These are phyloP conservation scores for Neostapfia colusana DNA, from an alignment of 176 grass and related monocot genomes.

Conservation along the genomic window DNA sequence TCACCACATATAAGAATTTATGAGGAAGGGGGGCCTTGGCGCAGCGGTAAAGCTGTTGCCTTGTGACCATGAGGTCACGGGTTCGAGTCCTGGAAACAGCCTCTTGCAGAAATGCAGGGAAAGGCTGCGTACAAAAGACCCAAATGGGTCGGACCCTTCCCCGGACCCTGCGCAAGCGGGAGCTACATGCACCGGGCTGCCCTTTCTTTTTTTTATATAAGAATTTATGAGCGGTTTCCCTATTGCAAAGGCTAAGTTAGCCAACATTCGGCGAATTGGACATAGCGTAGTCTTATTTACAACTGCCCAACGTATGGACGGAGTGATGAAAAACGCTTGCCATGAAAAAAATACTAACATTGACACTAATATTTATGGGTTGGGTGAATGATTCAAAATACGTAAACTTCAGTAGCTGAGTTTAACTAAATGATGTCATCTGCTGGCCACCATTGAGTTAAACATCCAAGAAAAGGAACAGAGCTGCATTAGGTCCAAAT, in stretches of 20 bases:
- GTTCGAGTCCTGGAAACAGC: too few relatives aligned
- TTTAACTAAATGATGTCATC: background rate
- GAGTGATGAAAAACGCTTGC: background rate
- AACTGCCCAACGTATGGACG: background rate
- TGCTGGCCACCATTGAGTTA: background rate
- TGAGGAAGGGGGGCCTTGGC: too few relatives aligned
- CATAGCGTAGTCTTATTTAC: background rate
- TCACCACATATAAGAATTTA: slow-evolving; percentile 15
- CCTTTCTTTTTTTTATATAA: too few relatives aligned
- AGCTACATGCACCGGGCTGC: too few relatives aligned
- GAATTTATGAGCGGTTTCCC: background rate
- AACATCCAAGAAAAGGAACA: background rate
- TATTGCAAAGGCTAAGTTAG: background rate
- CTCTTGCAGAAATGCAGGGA: too few relatives aligned
- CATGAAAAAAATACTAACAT: too few relatives aligned
- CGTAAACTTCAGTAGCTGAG: background rate
- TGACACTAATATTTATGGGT: background rate
- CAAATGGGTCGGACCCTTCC: too few relatives aligned
- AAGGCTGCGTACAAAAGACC: too few relatives aligned
- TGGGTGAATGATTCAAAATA: background rate
- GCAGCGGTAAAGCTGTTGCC: too few relatives aligned
- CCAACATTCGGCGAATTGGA: background rate
- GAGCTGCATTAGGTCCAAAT: background rate
- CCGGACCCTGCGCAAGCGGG: too few relatives aligned
- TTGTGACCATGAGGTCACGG: too few relatives aligned